These are phyloP conservation scores for Claviceps sp. DNA, from an alignment of 2,329 filamentous ascomycete genomes.

Conservation along the genomic window DNA sequence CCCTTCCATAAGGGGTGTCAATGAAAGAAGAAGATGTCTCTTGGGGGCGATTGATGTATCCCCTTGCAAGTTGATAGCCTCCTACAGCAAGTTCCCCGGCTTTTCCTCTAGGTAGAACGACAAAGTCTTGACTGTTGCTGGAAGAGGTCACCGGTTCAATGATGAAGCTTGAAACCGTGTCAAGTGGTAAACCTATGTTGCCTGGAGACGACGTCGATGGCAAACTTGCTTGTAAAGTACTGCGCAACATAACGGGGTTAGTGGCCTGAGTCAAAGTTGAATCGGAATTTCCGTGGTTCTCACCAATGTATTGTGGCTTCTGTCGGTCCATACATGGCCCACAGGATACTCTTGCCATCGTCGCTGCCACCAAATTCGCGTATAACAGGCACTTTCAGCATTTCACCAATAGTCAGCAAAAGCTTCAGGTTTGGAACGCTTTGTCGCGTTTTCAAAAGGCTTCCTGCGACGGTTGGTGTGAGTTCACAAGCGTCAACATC, in stretches of 20 bases:
- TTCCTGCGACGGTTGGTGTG: conserved; percentile 76
- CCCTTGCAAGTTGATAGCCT: conserved; percentile 63
- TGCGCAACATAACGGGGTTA: conserved; percentile 10
- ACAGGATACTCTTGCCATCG: conserved; percentile 49
- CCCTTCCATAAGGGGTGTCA: conserved; percentile 47
- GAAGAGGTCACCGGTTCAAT: conserved; percentile 31
- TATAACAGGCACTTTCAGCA: conserved; percentile 68
- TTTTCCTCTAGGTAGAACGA: conserved; percentile 50
- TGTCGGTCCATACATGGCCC: conserved; percentile 90
- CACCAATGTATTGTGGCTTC: conserved; percentile 80
- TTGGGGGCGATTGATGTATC: conserved; percentile 69
- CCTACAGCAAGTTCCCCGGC: conserved; percentile 72
- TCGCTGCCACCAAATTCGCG: conserved; percentile 59
- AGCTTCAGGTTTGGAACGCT: conserved; percentile 56
- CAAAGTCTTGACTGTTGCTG: conserved; percentile 19
- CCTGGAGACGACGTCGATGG: conserved; percentile 40
- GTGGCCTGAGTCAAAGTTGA: background rate
- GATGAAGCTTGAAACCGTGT: conserved; percentile 69
- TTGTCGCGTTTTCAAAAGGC: conserved; percentile 53
- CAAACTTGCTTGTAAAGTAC: conserved; percentile 59
- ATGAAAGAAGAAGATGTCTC: conserved; percentile 64
- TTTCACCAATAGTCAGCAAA: conserved; percentile 81
- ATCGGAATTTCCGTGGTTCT: conserved; percentile 8
- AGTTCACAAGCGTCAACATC: conserved; percentile 74
- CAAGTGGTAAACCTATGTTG: conserved; percentile 65